Evolutionary conservation across 2,329 filamentous ascomycete species (phyloP), one percentile per base, ranked within the genome.

Genomic region (Tolypocladium amazonense): DNA sequence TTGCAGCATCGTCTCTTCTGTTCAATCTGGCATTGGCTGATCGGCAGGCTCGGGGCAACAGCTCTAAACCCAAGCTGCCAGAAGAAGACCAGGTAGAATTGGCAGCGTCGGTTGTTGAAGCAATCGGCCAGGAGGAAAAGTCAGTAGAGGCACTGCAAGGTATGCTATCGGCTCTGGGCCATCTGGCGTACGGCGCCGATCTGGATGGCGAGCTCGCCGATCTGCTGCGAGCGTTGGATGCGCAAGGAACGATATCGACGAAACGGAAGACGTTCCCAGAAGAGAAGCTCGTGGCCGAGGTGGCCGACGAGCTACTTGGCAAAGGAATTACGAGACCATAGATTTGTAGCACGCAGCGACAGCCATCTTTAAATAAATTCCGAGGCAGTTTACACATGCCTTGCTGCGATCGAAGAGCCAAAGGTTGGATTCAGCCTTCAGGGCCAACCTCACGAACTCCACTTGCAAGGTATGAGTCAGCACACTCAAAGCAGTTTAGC

Each of bases 1-100:
- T 93, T 3, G 89, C 92, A 1, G 90, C 92, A 0, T 86, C 92
- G 0, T 90, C 88, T 1, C 79, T 97, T 3, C 83, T 92, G 0
- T 94, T 92, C 77, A 97, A 97, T 65, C 74, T 97, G 0, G 82
- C 90, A 0, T 77, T 86, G 0, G 81, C 86, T 2, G 89, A 92
- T 67, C 88, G 88, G 66, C 83, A 83, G 55, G 76, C 82, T 33
- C 82, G 89, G 25, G 77, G 82, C 43, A 80, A 84, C 35, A 79
- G 82, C 15, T 75, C 80, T 0, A 74, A 76, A 7, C 83, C 88
- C 55, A 76, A 75, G 0, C 72, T 97, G 3, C 77, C 84, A 0
- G 88, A 90, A 43, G 82, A 80, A 3, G 86, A 89, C 61, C 88
- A 94, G 68, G 83, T 95, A 1, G 92, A 96, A 72, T 77, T 97